Evolutionary conservation across 768 basidiomycete species (phyloP).

Genomic region (Myochromella boudieri): DNA sequence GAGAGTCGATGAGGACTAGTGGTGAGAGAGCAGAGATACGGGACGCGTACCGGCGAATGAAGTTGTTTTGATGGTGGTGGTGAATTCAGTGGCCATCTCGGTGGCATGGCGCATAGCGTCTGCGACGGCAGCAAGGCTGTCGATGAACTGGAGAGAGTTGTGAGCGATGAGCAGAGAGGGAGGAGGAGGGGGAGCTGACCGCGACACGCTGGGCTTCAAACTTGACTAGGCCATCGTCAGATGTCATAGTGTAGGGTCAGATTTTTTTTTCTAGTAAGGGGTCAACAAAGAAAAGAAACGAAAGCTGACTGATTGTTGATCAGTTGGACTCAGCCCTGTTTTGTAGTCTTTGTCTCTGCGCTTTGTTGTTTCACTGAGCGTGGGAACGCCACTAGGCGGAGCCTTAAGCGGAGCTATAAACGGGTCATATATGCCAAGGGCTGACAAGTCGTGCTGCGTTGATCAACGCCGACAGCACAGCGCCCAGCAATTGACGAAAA

Average conservation of each 20-base stretch:
- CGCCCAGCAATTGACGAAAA: no score
- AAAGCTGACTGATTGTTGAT: no score
- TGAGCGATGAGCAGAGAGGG: slow-evolving; percentile 13
- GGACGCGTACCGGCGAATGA: slow-evolving; percentile 7
- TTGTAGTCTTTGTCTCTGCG: slow-evolving; percentile 16
- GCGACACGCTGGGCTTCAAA: slow-evolving; percentile 32
- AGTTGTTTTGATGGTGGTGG: slow-evolving; percentile 42
- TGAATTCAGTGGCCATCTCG: slow-evolving; percentile 58
- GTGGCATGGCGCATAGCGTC: slow-evolving; percentile 65
- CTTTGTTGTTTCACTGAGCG: slow-evolving; percentile 27
- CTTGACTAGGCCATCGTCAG: slow-evolving; percentile 26
- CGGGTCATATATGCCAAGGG: slow-evolving; percentile 21
- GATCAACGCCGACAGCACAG: slow-evolving; percentile 26
- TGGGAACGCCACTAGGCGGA: slow-evolving; percentile 27
- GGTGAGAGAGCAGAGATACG: slow-evolving; percentile 8
- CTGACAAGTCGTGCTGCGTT: slow-evolving; percentile 6
- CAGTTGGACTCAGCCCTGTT: no score
- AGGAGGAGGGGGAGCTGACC: slow-evolving; percentile 23
- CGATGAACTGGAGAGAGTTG: slow-evolving; percentile 45
- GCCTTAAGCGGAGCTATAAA: slow-evolving; percentile 30
- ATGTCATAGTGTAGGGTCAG: slow-evolving; percentile 17
- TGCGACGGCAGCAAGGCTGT: slow-evolving; percentile 55
- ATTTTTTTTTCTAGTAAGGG: slow-evolving; percentile 13
- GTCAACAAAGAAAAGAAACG: slow-evolving; percentile 3
- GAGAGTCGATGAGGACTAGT: slow-evolving; percentile 20